A percentile compares a stretch with the other conserved stretches of the same genome.
Evolutionary conservation across 495 filamentous ascomycete species (phyloP).

Genomic region (Chaetomium tenue): DNA sequence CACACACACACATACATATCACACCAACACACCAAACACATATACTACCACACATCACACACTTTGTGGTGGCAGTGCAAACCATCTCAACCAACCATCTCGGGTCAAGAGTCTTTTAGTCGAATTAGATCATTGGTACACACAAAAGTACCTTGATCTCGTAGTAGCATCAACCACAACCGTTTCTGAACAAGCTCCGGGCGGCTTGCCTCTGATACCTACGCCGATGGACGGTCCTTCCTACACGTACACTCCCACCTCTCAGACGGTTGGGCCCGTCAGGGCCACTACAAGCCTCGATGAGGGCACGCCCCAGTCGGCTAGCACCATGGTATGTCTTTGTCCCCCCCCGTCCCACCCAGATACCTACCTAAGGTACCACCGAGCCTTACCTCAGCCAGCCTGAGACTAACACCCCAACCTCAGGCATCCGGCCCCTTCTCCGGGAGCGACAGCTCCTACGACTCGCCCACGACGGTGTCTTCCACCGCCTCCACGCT

Average conservation of each 20-base stretch:
- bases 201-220: background rate
- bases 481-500: background rate
- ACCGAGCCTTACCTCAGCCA: background rate
- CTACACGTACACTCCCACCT: slow-evolving; percentile 17
- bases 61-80: slow-evolving; percentile 27
- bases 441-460: background rate
- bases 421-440: slow-evolving; percentile 10
- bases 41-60: slow-evolving; percentile 13
- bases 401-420: background rate
- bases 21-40: background rate
- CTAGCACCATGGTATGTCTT: slow-evolving; percentile 14
- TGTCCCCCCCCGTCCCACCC: too few species aligned
- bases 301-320: slow-evolving; percentile 10
- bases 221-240: slow-evolving; percentile 19
- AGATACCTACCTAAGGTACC: too few species aligned
- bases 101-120: background rate
- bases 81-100: slow-evolving; percentile 14
- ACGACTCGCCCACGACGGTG: background rate
- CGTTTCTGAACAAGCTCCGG: background rate
- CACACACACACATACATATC: background rate
- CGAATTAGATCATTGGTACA: background rate
- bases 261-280: slow-evolving; percentile 19
- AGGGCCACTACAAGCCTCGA: slow-evolving; percentile 12
- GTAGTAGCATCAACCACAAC: background rate
- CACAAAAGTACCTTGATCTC: background rate